Evolutionary conservation across 2,329 filamentous ascomycete species (phyloP).

Genomic region (Paecilomyces formosus): DNA sequence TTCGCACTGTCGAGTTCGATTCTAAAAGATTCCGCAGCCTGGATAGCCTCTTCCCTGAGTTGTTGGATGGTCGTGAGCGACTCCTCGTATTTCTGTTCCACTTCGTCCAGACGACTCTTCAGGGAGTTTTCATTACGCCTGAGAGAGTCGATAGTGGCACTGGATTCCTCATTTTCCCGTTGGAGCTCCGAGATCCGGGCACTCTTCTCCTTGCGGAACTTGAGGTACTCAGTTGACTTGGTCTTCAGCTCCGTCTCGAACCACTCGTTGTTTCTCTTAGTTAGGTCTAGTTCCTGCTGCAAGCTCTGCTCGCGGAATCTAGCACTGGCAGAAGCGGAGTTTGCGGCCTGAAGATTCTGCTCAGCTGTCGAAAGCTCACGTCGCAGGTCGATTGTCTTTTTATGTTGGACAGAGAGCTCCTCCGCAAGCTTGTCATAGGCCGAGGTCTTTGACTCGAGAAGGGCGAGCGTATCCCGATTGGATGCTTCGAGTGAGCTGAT

Average conservation of each 20-base stretch:
- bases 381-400: slow-evolving; percentile 75
- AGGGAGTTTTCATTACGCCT: slow-evolving; percentile 74
- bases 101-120: slow-evolving; percentile 71
- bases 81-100: slow-evolving; percentile 82
- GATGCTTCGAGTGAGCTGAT: slow-evolving; percentile 83
- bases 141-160: slow-evolving; percentile 66
- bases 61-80: slow-evolving; percentile 74
- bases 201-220: slow-evolving; percentile 90
- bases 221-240: slow-evolving; percentile 77
- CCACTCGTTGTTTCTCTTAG: slow-evolving; percentile 89
- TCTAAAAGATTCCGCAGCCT: slow-evolving; percentile 77
- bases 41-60: slow-evolving; percentile 72
- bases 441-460: slow-evolving; percentile 82
- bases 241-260: slow-evolving; percentile 86
- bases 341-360: slow-evolving; percentile 73
- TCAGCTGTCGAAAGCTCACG: slow-evolving; percentile 77
- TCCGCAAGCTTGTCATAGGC: slow-evolving; percentile 79
- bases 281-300: slow-evolving; percentile 81
- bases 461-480: slow-evolving; percentile 80
- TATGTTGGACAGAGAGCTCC: slow-evolving; percentile 80
- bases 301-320: slow-evolving; percentile 88
- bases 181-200: slow-evolving; percentile 82
- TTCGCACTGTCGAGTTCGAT: slow-evolving; percentile 76
- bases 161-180: slow-evolving; percentile 78
- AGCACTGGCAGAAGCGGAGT: slow-evolving; percentile 69